Base-by-base conservation (phyloP, 169 alveolate species). In the Eimeria praecox region DNA sequence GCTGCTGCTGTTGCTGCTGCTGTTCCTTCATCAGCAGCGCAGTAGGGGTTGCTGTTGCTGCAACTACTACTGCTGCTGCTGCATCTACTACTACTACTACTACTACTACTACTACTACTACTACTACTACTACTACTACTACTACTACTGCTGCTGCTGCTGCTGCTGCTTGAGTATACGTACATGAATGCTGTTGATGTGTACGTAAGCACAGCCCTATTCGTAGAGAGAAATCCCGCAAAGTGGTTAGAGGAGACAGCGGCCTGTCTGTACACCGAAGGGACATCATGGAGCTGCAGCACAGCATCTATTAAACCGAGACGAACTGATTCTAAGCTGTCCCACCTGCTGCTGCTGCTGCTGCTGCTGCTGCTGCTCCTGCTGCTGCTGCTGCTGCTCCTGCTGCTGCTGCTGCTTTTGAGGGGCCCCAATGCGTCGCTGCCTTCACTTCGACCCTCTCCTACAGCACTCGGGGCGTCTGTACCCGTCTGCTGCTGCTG, bases 321-420 rank as follows among this genome's bases (percentile, higher is more conserved):
- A 22, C 52, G 35, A 27, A 90, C 52, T 1, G 91, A 73, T 38
- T 10, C 9, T 56, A 24, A 54, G 3, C 83, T 35, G 24, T 59
- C 83, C 33, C 42, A 20, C 14, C 59, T 71, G 6, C 75, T 44
- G 52, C 71, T 66, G 56, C 42, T 66, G 66, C 78, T 44, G 71
- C 80, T 59, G 92, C 75, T 42, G 80, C 80, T 42, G 78, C 80
- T 59, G 92, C 80, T 35, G 78, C 92, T 59, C 59, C 92, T 59
- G 92, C 78, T 52, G 92, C 80, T 85, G 90, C 90, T 82, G 73
- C 71, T 49, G 90, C 90, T 82, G 73, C 90, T 82, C 49, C 90
- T 80, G 89, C 69, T 38, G 89, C 64, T 44, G 42, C 89, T 27
- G 64, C 69, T 42, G 89, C 56, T 40, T 27, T 30, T 35, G 49